Percentiles rank a stretch among this genome's conserved stretches.
Conservation (phyloP, 768 basidiomycete species). For the Amanita muscaria region DNA sequence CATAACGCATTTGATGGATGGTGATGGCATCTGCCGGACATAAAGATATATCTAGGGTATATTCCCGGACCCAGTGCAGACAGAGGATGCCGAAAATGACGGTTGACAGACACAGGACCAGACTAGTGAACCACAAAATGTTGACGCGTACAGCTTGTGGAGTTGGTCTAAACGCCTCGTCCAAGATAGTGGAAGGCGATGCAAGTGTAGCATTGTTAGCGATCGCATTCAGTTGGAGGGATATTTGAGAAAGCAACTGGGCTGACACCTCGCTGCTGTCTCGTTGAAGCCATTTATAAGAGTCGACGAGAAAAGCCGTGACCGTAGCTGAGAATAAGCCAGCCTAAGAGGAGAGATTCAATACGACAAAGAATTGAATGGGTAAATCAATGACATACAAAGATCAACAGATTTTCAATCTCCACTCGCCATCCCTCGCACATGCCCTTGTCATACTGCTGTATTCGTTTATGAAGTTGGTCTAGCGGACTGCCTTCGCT, state of each 20-base stretch:
- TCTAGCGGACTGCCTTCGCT: too few relatives aligned
- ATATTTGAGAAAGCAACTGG: conserved; percentile 8
- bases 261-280: conserved; percentile 7
- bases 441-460: not conserved
- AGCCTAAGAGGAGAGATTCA: conserved; percentile 8
- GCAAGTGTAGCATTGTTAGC: not conserved
- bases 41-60: conserved; percentile 12
- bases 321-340: conserved; percentile 17
- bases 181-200: not conserved
- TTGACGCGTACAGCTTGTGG: conserved; percentile 15
- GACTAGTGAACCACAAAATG: conserved; percentile 17
- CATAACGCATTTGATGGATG: conserved; percentile 19
- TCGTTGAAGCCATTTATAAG: conserved; percentile 14
- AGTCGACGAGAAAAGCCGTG: conserved; percentile 17
- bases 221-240: not conserved
- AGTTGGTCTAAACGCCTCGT: conserved; percentile 10
- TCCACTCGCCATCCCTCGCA: not conserved
- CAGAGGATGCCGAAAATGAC: conserved; percentile 18
- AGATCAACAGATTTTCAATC: conserved; percentile 13
- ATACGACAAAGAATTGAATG: not conserved
- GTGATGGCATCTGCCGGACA: conserved; percentile 16
- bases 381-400: conserved; percentile 6
- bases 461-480: not conserved
- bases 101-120: conserved; percentile 17
- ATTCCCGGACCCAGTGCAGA: conserved; percentile 21